Percentiles rank a stretch among this genome's conserved stretches.
These are phyloP conservation scores for Graphiopsis chlorocephala DNA, from an alignment of 2,329 filamentous ascomycete genomes.

Conservation along the genomic window DNA sequence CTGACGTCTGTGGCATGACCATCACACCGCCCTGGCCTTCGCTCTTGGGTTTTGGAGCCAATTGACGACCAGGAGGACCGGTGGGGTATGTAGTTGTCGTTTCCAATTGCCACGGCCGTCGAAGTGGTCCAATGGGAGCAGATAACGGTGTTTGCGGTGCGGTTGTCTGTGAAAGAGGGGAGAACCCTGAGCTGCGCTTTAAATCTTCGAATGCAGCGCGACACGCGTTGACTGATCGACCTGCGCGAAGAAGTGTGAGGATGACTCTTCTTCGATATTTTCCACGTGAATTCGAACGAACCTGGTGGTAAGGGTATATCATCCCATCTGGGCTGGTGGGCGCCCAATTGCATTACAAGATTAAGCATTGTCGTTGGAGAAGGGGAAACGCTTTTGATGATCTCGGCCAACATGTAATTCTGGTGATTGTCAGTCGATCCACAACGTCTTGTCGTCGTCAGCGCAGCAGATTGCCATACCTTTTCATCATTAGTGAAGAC, in stretches of 20 bases:
- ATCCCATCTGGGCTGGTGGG: constrained; percentile 48
- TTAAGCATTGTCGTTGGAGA: constrained; percentile 43
- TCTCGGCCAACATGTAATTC: constrained; percentile 49
- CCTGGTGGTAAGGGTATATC: constrained; percentile 51
- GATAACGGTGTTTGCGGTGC: constrained; percentile 29
- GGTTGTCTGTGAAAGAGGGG: constrained; percentile 20
- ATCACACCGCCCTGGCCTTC: constrained; percentile 7
- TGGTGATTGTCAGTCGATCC: constrained; percentile 21
- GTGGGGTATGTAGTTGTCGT: constrained; percentile 22
- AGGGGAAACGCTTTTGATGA: constrained; percentile 48
- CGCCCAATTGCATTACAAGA: constrained; percentile 40
- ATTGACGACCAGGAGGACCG: constrained; percentile 38
- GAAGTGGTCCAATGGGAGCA: constrained; percentile 24
- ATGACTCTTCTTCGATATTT: constrained; percentile 9
- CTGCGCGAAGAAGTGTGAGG: constrained; percentile 22
- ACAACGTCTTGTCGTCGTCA: neutral
- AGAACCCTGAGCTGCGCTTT: constrained; percentile 19
- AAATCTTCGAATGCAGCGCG: constrained; percentile 31
- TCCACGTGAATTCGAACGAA: constrained; percentile 26
- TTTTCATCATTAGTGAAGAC: constrained; percentile 49
- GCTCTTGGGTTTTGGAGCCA: constrained; percentile 45
- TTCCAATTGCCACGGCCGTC: constrained; percentile 32
- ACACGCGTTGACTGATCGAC: constrained; percentile 35
- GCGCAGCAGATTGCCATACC: constrained; percentile 29
- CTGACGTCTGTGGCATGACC: constrained; percentile 21